Evolutionary conservation across 164 flowering plant genomes (phyloP), one percentile per base, ranked within the genome.

Genomic region (Nymphaea thermarum): DNA sequence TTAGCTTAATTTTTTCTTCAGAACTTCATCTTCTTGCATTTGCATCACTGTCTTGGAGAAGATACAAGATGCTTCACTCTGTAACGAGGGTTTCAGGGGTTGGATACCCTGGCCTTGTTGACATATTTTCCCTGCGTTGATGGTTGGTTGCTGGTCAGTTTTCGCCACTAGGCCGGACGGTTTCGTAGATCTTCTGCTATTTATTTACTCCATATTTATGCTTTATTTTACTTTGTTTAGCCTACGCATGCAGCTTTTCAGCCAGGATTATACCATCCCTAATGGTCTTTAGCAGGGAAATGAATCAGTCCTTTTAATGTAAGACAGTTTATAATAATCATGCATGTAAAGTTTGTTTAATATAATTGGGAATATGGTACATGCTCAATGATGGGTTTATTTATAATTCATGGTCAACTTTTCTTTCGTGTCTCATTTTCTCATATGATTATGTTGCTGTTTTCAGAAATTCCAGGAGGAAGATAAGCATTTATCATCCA

Each of bases 391-490:
- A 25, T 25, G 36, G 36, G 36, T 25, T 25, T 25, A 25, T 25
- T 25, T 25, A 25, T 25, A 25, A 25, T 25, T 25, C 36, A 25
- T 25, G 36, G 36, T 25, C 36, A 25, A 25, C 36, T 25, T 25
- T 25, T 25, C 36, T 25, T 25, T 25, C 36, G 36, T 25, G 36
- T 25, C 36, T 25, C 36, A 25, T 25, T 25, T 25, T 8, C 57
- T 51, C 57, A 51, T 3, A 15, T 51, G 57, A 51, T 51, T 15
- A 51, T 15, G 12, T 51, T 15, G 57, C 14, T 67, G 12, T 71
- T 25, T 77, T 43, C 84, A 94, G 99, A 91, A 84, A 87, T 94
- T 94, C 74, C 86, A 85, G 76, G 86, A 87, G 70, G 99, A 94
- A 78, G 98, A 91, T 70, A 77, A 62, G 80, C 82, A 90, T 71